These are phyloP conservation scores for Penicillium sp. DNA, from an alignment of 2,329 filamentous ascomycete genomes.

Conservation along the genomic window DNA sequence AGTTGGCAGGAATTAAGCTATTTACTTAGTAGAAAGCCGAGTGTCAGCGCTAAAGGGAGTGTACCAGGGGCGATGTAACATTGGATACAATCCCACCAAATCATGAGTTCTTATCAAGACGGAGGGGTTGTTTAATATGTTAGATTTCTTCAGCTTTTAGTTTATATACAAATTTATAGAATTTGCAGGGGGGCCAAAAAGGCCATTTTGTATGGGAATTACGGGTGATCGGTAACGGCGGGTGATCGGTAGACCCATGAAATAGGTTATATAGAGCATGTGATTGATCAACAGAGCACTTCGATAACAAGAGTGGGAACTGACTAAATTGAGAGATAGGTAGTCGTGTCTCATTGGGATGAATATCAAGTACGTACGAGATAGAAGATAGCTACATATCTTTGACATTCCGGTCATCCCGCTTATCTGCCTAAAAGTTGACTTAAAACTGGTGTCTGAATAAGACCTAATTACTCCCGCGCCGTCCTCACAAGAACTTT, in stretches of 20 bases:
- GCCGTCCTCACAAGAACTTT: neutral
- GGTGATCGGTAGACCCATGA: too few species aligned
- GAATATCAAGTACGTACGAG: too few species aligned
- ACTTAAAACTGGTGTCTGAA: neutral
- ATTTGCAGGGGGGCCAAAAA: too few species aligned
- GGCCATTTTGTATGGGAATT: too few species aligned
- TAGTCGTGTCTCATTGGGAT: too few species aligned
- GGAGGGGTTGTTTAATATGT: neutral
- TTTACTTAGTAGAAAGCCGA: neutral
- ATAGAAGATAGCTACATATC: too few species aligned
- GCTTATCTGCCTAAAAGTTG: neutral
- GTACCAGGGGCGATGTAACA: neutral
- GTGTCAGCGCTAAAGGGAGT: neutral
- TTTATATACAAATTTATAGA: too few species aligned
- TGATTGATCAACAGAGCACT: too few species aligned
- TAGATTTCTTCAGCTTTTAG: neutral
- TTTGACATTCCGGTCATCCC: neutral
- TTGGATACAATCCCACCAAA: neutral
- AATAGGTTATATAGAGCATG: too few species aligned
- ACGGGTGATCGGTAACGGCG: too few species aligned
- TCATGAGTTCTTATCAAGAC: neutral
- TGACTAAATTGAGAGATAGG: too few species aligned
- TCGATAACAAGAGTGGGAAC: too few species aligned
- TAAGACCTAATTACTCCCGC: neutral
- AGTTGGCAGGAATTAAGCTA: neutral